A percentile compares a stretch with the other conserved stretches of the same genome.
Evolutionary conservation across 1,139 yeast species (phyloP).

Genomic region (Yarrowia galli): DNA sequence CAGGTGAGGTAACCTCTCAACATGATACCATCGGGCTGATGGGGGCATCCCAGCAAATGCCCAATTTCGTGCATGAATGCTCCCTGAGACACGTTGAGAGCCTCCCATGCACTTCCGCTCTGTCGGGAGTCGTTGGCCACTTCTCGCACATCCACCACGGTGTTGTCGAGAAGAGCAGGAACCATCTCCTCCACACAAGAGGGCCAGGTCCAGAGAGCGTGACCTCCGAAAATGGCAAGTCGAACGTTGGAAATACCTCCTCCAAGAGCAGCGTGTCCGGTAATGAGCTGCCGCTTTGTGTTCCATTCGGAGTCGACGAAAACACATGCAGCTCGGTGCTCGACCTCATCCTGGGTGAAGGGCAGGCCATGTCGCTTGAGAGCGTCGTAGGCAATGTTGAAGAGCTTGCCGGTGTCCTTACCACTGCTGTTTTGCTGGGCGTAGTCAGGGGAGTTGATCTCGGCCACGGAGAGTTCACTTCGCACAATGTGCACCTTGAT

Average conservation of each 20-base stretch:
- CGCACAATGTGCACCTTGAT: constrained; percentile 79
- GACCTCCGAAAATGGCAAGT: constrained; percentile 92
- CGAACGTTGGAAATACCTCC: constrained; percentile 77
- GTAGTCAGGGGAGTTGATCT: constrained; percentile 75
- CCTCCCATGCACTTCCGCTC: constrained; percentile 91
- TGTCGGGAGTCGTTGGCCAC: constrained; percentile 90
- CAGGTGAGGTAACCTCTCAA: constrained; percentile 80
- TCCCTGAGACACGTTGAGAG: constrained; percentile 83
- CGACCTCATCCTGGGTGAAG: constrained; percentile 57
- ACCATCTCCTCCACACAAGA: constrained; percentile 71
- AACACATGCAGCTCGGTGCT: constrained; percentile 83
- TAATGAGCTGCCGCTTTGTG: constrained; percentile 60
- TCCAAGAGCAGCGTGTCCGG: constrained; percentile 94
- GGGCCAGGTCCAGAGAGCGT: constrained; percentile 93
- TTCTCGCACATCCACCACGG: constrained; percentile 65
- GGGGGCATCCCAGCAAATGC: constrained; percentile 89
- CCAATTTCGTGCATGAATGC: constrained; percentile 97
- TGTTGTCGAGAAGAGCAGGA: constrained; percentile 73
- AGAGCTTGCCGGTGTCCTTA: constrained; percentile 74
- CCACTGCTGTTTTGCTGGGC: constrained; percentile 90
- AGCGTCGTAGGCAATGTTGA: constrained; percentile 79
- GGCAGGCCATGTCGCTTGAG: constrained; percentile 63
- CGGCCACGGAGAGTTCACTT: constrained; percentile 68
- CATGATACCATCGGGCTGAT: constrained; percentile 90
- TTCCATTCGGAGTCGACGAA: constrained; percentile 90